Conservation (phyloP, 73 alveolate genomes). For the Tetrahymena thermophila region DNA sequence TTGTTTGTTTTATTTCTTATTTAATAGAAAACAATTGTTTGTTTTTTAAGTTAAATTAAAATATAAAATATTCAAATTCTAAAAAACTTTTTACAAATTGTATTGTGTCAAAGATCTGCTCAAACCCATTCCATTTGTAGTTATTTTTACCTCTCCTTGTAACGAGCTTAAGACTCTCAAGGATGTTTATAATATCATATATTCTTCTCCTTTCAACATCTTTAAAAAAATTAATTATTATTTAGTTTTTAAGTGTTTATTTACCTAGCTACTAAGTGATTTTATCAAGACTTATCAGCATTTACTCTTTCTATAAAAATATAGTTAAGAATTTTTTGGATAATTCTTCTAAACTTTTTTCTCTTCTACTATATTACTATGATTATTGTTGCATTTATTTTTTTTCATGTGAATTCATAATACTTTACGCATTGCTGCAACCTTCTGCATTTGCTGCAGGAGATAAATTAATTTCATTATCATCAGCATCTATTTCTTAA, state of each 20-base stretch:
- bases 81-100: constrained; percentile 3
- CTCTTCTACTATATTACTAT: constrained; percentile 51
- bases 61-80: too few species aligned
- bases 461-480: not conserved
- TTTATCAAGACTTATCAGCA: constrained; percentile 50
- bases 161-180: constrained; percentile 62
- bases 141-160: constrained; percentile 60
- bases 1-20: too few species aligned
- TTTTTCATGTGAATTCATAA: not conserved
- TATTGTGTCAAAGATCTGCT: constrained; percentile 24
- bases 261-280: constrained; percentile 48
- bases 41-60: too few species aligned
- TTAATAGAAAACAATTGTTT: too few species aligned
- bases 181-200: constrained; percentile 76
- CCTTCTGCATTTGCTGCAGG: not conserved
- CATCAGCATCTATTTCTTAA: not conserved
- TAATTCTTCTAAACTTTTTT: constrained; percentile 74
- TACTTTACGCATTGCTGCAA: not conserved
- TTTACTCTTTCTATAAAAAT: constrained; percentile 39
- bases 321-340: constrained; percentile 53
- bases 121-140: constrained; percentile 70
- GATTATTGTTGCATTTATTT: not conserved
- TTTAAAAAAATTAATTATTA: not conserved
- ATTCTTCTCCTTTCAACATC: constrained; percentile 69
- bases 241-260: not conserved